Percentiles rank a stretch among this genome's conserved stretches.
These are phyloP conservation scores for Hymenoscyphus repandus DNA, from an alignment of 2,329 filamentous ascomycete species.

Conservation along the genomic window DNA sequence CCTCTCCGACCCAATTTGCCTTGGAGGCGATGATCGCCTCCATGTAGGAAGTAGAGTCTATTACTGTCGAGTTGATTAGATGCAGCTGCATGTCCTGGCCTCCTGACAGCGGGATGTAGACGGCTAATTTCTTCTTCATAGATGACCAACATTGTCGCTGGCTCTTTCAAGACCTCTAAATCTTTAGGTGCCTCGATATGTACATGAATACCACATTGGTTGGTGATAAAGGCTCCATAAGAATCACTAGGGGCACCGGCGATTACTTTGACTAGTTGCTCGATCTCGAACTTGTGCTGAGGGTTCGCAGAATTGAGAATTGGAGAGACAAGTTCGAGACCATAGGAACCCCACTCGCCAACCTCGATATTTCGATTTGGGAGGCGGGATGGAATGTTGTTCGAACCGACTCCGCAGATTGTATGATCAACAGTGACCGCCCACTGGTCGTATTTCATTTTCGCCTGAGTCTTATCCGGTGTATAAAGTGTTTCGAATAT, in stretches of 20 bases:
- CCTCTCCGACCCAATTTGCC: background rate
- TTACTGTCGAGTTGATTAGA: conserved; percentile 18
- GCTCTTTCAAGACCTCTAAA: conserved; percentile 14
- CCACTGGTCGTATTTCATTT: conserved; percentile 17
- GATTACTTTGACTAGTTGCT: conserved; percentile 10
- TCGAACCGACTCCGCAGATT: conserved; percentile 20
- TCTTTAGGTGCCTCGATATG: conserved; percentile 21
- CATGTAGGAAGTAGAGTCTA: conserved; percentile 12
- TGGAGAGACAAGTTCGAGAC: conserved; percentile 22
- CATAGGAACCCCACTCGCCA: conserved; percentile 23
- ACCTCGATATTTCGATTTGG: conserved; percentile 6
- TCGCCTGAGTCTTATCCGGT: conserved; percentile 2
- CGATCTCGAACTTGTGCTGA: conserved; percentile 10
- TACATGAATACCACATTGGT: conserved; percentile 25
- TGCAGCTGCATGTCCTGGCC: conserved; percentile 13
- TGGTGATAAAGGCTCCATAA: conserved; percentile 22
- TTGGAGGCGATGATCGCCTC: conserved; percentile 1
- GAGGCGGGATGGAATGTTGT: conserved; percentile 20
- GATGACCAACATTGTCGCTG: conserved; percentile 22
- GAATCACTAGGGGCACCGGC: conserved; percentile 3
- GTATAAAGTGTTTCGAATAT: background rate
- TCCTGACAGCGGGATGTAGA: conserved; percentile 22
- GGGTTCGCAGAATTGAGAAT: conserved; percentile 8
- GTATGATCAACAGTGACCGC: conserved; percentile 17
- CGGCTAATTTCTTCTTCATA: conserved; percentile 24